These are phyloP conservation scores for Panicum virgatum DNA, from an alignment of 202 grass and related monocot species.

Conservation along the genomic window DNA sequence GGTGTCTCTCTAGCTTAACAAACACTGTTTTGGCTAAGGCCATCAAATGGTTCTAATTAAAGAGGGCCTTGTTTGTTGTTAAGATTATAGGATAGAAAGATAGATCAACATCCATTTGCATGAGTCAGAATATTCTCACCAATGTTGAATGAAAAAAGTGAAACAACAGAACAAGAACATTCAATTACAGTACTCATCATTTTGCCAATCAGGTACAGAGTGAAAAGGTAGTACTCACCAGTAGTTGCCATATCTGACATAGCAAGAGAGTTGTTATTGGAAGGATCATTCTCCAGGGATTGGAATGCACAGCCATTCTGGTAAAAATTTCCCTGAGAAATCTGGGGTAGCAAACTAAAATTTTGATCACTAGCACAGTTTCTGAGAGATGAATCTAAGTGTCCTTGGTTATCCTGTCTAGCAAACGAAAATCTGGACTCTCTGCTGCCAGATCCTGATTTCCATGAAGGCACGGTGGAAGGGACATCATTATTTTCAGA, in stretches of 20 bases:
- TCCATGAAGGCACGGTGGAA: constrained; percentile 56
- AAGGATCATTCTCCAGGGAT: constrained; percentile 31
- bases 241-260: constrained; percentile 32
- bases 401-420: constrained; percentile 77
- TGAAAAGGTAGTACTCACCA: constrained; percentile 38
- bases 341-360: constrained; percentile 46
- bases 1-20: neutral
- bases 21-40: neutral
- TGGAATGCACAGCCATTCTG: constrained; percentile 50
- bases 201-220: neutral
- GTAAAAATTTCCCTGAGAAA: constrained; percentile 49
- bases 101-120: neutral
- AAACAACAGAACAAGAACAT: neutral
- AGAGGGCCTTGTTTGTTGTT: neutral
- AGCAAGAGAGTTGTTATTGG: neutral
- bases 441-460: constrained; percentile 58
- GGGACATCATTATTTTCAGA: constrained; percentile 49
- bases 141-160: constrained; percentile 8
- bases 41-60: neutral
- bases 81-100: neutral
- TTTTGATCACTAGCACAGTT: constrained; percentile 53
- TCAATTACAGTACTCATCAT: neutral
- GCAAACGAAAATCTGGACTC: constrained; percentile 97
- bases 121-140: neutral
- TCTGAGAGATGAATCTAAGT: constrained; percentile 55